Evolutionary conservation across 495 filamentous ascomycete species (phyloP).

Genomic region (Penicillium angulare): DNA sequence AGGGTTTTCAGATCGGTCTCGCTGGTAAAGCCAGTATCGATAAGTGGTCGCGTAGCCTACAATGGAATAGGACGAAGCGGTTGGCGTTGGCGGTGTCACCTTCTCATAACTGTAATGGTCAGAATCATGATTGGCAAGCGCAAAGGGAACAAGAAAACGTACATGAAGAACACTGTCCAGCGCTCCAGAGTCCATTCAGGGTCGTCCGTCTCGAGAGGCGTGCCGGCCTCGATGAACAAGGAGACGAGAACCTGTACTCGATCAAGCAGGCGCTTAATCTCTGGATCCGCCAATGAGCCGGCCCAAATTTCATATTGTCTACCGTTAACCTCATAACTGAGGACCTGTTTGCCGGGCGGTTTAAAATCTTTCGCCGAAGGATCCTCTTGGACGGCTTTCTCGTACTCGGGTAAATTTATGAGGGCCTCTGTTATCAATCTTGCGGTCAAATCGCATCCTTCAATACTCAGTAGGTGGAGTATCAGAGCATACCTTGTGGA

Average conservation of each 20-base stretch:
- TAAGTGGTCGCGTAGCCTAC: constrained; percentile 88
- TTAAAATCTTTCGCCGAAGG: constrained; percentile 54
- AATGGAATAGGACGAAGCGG: constrained; percentile 63
- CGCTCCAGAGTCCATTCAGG: constrained; percentile 68
- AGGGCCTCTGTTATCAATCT: constrained; percentile 54
- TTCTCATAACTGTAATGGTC: constrained; percentile 60
- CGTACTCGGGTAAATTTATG: constrained; percentile 56
- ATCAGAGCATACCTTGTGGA: constrained; percentile 64
- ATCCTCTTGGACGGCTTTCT: constrained; percentile 54
- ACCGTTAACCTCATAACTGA: constrained; percentile 48
- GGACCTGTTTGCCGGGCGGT: constrained; percentile 57
- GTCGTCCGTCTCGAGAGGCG: constrained; percentile 67
- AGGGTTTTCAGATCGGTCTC: constrained; percentile 26
- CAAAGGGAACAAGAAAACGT: constrained; percentile 9
- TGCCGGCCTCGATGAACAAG: constrained; percentile 89
- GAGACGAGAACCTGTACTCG: constrained; percentile 82
- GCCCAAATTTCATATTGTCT: constrained; percentile 62
- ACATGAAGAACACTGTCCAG: constrained; percentile 87
- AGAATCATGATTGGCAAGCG: neutral
- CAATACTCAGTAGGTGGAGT: no score
- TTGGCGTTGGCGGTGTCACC: constrained; percentile 43
- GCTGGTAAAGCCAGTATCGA: constrained; percentile 58
- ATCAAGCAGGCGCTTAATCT: constrained; percentile 62
- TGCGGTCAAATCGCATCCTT: no score
- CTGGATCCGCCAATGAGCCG: constrained; percentile 53